Conservation (phyloP, 441 rosid genomes). For the Capsella rubella region DNA sequence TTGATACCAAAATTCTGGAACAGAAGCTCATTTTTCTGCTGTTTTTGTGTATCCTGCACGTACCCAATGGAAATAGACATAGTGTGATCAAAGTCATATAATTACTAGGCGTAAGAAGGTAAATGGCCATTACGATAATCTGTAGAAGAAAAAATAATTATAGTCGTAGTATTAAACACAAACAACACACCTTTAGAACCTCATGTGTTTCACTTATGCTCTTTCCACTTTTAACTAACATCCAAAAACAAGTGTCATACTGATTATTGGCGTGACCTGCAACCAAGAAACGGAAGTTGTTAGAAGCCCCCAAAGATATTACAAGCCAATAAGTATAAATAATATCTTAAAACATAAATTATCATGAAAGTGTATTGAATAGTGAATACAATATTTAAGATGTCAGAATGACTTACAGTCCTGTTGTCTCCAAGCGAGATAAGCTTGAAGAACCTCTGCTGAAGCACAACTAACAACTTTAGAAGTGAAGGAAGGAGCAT, state of each 20-base stretch:
- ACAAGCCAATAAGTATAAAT: not conserved
- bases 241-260: constrained; percentile 79
- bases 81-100: constrained; percentile 11
- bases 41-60: constrained; percentile 76
- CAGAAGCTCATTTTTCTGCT: constrained; percentile 87
- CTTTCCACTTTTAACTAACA: constrained; percentile 71
- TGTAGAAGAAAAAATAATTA: not conserved
- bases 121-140: not conserved
- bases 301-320: not conserved
- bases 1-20: constrained; percentile 79
- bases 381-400: constrained; percentile 3
- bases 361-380: constrained; percentile 5
- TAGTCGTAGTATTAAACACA: constrained; percentile 7
- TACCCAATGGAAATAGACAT: constrained; percentile 25
- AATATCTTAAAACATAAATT: not conserved
- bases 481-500: constrained; percentile 77
- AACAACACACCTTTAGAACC: constrained; percentile 64
- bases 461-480: constrained; percentile 71
- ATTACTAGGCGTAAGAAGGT: constrained; percentile 12
- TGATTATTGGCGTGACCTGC: constrained; percentile 79
- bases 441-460: constrained; percentile 76
- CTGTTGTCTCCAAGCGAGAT: constrained; percentile 91
- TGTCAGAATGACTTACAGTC: constrained; percentile 61
- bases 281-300: constrained; percentile 28
- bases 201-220: constrained; percentile 64